Conservation (phyloP, 169 alveolate genomes). For the Cyclospora cayetanensis region DNA sequence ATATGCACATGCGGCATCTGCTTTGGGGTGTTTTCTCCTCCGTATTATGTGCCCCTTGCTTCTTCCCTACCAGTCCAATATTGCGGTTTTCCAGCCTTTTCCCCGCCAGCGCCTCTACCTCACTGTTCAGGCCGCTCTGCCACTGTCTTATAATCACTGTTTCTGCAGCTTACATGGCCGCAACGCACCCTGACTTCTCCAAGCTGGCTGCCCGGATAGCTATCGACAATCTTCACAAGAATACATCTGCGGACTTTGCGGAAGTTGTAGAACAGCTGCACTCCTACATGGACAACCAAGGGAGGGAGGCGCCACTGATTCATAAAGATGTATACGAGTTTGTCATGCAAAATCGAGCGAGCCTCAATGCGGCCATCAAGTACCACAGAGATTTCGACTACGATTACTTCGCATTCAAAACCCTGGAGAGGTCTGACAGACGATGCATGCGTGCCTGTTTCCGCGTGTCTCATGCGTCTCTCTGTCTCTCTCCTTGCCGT, state of each 20-base stretch:
- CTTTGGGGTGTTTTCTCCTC: not conserved
- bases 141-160: not conserved
- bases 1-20: not conserved
- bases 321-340: constrained; percentile 92
- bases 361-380: constrained; percentile 91
- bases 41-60: not conserved
- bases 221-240: constrained; percentile 96
- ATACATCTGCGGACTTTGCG: constrained; percentile 82
- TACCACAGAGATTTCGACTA: constrained; percentile 95
- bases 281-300: constrained; percentile 81
- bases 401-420: constrained; percentile 98
- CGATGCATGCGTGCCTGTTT: too few species aligned
- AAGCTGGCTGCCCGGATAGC: constrained; percentile 98
- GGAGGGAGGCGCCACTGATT: constrained; percentile 93
- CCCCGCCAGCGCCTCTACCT: not conserved
- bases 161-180: constrained; percentile 96
- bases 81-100: not conserved
- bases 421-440: constrained; percentile 92
- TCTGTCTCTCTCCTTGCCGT: not conserved
- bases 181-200: constrained; percentile 97
- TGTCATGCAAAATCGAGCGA: constrained; percentile 86
- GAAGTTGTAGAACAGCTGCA: not conserved
- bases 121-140: not conserved
- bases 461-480: not conserved
- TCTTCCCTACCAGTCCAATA: not conserved